Conservation (phyloP, 1,284 basidiomycete genomes). For the Phlebopus sp. region DNA sequence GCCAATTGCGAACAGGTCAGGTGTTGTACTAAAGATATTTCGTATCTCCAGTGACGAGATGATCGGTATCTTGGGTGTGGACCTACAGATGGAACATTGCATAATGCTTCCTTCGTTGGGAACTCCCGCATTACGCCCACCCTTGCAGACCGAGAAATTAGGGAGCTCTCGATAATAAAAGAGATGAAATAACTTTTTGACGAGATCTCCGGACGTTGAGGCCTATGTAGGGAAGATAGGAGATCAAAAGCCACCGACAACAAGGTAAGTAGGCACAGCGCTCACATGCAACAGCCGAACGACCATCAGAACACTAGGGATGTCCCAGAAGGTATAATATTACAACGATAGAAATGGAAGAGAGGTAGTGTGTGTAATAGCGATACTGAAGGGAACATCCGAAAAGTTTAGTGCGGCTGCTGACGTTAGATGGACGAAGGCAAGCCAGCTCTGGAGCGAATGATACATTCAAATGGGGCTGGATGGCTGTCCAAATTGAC, state of each 20-base stretch:
- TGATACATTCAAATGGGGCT: conserved; percentile 49
- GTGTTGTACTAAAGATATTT: no score
- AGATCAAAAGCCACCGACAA: not conserved
- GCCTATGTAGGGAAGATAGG: not conserved
- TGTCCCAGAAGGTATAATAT: not conserved
- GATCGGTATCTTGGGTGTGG: no score
- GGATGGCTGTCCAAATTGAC: conserved; percentile 46
- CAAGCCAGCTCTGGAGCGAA: conserved; percentile 39
- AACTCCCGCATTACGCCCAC: not conserved
- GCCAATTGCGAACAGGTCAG: no score
- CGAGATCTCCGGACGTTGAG: not conserved
- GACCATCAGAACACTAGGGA: not conserved
- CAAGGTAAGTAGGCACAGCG: not conserved
- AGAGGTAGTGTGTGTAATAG: no score
- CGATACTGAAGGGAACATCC: no score
- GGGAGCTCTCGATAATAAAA: not conserved
- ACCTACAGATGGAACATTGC: no score
- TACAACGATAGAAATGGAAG: not conserved
- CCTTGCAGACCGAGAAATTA: not conserved
- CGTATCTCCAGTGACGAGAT: no score
- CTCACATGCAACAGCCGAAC: not conserved
- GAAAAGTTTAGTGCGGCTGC: not conserved
- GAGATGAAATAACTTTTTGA: not conserved
- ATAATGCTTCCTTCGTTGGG: not conserved
- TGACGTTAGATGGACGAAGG: not conserved